Percentiles rank a stretch among this genome's conserved stretches.
phyloP scores from a whole-genome alignment of 2,329 filamentous ascomycete species.

The Sporothrix euskadiensis region DNA sequence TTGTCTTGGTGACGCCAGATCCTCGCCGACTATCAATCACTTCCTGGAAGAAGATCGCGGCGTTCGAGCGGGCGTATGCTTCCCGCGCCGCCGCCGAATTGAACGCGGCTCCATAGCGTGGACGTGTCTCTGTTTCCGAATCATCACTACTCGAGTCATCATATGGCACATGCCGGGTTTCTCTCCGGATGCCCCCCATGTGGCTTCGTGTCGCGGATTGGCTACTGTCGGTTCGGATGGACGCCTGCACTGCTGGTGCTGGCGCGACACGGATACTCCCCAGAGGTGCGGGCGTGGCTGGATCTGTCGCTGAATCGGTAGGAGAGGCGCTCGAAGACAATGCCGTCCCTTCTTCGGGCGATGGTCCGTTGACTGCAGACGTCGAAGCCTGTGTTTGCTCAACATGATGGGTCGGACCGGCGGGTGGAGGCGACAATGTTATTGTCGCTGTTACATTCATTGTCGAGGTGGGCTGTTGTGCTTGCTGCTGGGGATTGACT shows the following conservation, averaged over 20 bases:
- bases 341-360: background rate
- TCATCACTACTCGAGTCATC: background rate
- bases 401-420: background rate
- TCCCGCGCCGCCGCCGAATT: background rate
- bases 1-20: slow-evolving; percentile 49
- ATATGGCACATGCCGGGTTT: background rate
- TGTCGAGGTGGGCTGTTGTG: background rate
- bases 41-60: background rate
- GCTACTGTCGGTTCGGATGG: background rate
- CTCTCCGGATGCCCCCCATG: background rate
- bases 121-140: background rate
- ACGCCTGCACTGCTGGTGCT: background rate
- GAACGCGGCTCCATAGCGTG: background rate
- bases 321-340: background rate
- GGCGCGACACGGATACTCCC: background rate
- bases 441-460: background rate
- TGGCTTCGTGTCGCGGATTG: background rate
- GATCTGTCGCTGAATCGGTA: background rate
- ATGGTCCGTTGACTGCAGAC: background rate
- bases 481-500: background rate
- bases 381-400: background rate
- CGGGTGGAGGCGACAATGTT: background rate
- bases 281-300: background rate
- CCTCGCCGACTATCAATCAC: background rate
- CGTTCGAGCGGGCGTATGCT: background rate